phyloP scores from a whole-genome alignment of 495 filamentous ascomycete species.

The Tuber melanosporum region DNA sequence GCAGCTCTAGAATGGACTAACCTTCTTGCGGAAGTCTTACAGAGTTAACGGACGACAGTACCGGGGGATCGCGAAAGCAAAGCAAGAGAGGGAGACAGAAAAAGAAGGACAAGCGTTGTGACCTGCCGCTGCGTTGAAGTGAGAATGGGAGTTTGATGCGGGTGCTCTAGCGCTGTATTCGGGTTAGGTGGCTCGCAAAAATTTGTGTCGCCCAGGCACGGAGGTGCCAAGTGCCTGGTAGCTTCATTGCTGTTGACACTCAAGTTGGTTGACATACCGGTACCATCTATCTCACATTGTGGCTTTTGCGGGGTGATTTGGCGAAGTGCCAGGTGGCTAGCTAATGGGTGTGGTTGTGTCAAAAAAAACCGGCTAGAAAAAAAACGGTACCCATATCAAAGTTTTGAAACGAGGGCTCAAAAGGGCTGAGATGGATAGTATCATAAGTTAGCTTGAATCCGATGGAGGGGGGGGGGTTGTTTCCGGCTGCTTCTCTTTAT shows the following conservation, averaged over 20 bases:
- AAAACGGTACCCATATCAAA: neutral
- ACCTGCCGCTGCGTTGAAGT: neutral
- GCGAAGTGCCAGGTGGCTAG: neutral
- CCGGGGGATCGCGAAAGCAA: neutral
- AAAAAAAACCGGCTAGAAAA: neutral
- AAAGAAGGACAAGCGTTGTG: neutral
- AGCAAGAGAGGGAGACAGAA: neutral
- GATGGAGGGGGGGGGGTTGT: neutral
- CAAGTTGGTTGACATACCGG: neutral
- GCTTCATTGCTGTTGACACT: neutral
- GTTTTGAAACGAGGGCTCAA: neutral
- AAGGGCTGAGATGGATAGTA: neutral
- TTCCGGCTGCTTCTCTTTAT: neutral
- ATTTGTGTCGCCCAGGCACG: neutral
- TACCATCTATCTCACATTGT: neutral
- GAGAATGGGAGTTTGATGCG: neutral
- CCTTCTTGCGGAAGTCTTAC: slow-evolving; percentile 1
- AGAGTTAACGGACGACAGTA: neutral
- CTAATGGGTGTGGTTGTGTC: neutral
- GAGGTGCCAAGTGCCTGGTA: neutral
- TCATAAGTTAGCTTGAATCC: neutral
- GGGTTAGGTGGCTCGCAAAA: neutral
- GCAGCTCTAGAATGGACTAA: neutral
- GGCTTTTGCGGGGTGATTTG: slow-evolving; percentile 4
- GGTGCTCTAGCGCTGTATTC: neutral